Evolutionary conservation across 176 grass and related monocot genomes (phyloP).

Genomic region (barley (Hordeum vulgare)): DNA sequence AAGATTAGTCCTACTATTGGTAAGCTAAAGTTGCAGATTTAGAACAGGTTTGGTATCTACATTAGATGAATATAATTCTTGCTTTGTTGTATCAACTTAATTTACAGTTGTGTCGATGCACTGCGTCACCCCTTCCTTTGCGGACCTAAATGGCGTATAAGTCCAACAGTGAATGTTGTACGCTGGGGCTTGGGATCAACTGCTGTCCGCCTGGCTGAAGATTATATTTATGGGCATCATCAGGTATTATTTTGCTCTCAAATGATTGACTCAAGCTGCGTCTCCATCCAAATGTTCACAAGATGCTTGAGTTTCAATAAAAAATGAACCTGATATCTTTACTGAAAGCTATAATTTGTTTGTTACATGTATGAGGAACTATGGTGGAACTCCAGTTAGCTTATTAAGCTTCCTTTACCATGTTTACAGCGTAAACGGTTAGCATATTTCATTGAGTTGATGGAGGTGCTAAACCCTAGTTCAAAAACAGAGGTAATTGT

Average conservation of each 20-base stretch:
- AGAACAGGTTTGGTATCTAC: background rate
- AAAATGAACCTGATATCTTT: background rate
- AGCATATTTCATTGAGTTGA: constrained; percentile 83
- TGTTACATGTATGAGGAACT: background rate
- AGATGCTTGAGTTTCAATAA: constrained; percentile 5
- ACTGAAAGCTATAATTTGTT: background rate
- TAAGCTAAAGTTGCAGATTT: constrained; percentile 16
- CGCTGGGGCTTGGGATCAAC: constrained; percentile 92
- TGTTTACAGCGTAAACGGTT: constrained; percentile 72
- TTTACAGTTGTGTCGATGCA: constrained; percentile 73
- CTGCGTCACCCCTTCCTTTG: constrained; percentile 92
- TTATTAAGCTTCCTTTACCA: constrained; percentile 18
- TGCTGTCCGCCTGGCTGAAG: constrained; percentile 84
- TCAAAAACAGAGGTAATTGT: constrained; percentile 56
- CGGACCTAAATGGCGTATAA: constrained; percentile 89
- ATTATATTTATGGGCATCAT: constrained; percentile 89
- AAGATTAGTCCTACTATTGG: constrained; percentile 16
- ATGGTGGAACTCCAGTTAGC: background rate
- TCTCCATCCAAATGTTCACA: constrained; percentile 15
- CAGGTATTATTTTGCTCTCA: constrained; percentile 46
- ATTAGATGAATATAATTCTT: constrained; percentile 8
- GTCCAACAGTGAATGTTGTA: constrained; percentile 59
- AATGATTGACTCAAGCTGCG: constrained; percentile 4
- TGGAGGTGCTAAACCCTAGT: constrained; percentile 82
- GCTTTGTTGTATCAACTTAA: constrained; percentile 1